Conservation (phyloP, 495 filamentous ascomycete species). For the Neurospora tetrasperma region DNA sequence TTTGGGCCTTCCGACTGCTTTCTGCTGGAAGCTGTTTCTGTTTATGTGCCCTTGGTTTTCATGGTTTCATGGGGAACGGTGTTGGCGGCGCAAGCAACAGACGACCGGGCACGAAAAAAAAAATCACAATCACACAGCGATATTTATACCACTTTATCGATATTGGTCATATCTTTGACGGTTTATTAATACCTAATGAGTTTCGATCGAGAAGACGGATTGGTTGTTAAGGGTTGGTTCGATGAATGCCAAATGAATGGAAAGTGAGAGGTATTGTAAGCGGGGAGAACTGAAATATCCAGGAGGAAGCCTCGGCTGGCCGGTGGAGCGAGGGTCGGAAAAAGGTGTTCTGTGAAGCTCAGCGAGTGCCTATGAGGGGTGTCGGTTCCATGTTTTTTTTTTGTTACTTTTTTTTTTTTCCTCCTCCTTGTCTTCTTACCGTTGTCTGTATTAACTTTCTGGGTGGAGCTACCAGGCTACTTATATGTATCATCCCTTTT, state of each 20-base stretch:
- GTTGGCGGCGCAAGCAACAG: not conserved
- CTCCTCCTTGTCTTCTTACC: not conserved
- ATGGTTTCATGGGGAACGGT: not conserved
- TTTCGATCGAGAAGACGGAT: not conserved
- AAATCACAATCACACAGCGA: not conserved
- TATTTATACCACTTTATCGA: not conserved
- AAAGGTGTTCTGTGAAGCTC: not conserved
- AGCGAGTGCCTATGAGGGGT: not conserved
- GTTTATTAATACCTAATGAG: not conserved
- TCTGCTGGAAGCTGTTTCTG: not conserved
- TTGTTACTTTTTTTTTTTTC: no score
- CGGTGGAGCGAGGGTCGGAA: not conserved
- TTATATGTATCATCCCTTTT: not conserved
- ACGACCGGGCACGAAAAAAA: not conserved
- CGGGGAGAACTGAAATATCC: not conserved
- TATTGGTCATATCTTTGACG: not conserved
- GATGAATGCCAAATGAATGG: not conserved
- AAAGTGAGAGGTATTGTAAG: not conserved
- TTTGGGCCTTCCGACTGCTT: no score
- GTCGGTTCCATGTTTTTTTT: not conserved
- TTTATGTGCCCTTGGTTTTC: not conserved
- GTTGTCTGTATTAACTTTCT: not conserved
- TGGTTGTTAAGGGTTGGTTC: not conserved
- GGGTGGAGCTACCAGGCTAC: not conserved
- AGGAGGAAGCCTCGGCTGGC: not conserved